Conservation (phyloP, 2,329 filamentous ascomycete genomes). For the Pyrenochaeta sp. region DNA sequence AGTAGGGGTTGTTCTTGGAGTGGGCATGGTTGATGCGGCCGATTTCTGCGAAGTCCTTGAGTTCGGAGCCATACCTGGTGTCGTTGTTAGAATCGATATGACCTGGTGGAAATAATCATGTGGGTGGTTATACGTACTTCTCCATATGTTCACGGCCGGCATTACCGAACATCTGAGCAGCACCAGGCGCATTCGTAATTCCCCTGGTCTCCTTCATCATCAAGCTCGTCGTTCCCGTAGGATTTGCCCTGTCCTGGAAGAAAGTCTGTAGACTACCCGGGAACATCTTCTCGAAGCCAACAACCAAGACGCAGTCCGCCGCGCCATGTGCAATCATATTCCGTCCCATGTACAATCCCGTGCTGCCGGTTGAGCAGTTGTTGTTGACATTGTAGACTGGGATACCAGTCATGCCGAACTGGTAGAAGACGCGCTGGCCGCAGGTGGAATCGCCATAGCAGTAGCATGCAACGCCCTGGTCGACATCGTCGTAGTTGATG, state of each 20-base stretch:
- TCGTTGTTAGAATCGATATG: constrained; percentile 21
- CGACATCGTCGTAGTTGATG: constrained; percentile 96
- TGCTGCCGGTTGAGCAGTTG: constrained; percentile 96
- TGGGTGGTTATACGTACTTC: constrained; percentile 64
- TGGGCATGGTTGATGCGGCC: constrained; percentile 92
- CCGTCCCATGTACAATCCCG: constrained; percentile 83
- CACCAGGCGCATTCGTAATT: constrained; percentile 80
- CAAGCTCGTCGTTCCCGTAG: constrained; percentile 72
- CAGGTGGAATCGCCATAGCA: constrained; percentile 96
- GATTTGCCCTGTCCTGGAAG: constrained; percentile 86
- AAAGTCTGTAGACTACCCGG: constrained; percentile 83
- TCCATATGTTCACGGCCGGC: constrained; percentile 95
- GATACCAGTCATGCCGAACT: constrained; percentile 96
- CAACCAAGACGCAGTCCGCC: constrained; percentile 86
- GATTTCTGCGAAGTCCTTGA: constrained; percentile 93
- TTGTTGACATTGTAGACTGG: constrained; percentile 99
- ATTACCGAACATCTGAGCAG: constrained; percentile 95
- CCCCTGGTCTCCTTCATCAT: constrained; percentile 89
- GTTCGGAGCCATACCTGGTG: constrained; percentile 77
- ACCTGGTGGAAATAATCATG: background rate
- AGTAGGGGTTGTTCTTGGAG: constrained; percentile 92
- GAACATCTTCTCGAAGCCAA: constrained; percentile 99
- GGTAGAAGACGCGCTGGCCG: constrained; percentile 97
- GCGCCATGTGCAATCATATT: constrained; percentile 81
- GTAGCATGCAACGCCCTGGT: constrained; percentile 96